phyloP scores from a whole-genome alignment of 352 stramenopile species.

The Globisporangium sylvaticum region DNA sequence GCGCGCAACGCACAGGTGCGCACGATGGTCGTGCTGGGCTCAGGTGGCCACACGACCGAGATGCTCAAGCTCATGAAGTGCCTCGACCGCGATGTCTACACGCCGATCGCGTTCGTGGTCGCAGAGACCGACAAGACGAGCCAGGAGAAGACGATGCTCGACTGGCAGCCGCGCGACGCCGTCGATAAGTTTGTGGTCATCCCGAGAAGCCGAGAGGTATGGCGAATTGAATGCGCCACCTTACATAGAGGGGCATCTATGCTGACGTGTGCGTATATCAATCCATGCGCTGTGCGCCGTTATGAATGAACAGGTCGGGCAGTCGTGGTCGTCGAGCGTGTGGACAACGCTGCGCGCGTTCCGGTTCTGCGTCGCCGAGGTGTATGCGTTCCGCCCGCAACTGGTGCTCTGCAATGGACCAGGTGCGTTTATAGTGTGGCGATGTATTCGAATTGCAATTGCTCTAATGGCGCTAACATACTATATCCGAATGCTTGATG shows the following conservation, averaged over 20 bases:
- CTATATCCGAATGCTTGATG: background rate
- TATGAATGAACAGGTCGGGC: constrained; percentile 64
- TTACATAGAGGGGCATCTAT: background rate
- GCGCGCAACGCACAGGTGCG: constrained; percentile 18
- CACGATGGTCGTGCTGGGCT: constrained; percentile 83
- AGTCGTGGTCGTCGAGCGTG: constrained; percentile 89
- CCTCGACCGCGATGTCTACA: constrained; percentile 75
- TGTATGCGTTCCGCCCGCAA: constrained; percentile 71
- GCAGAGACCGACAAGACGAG: constrained; percentile 91
- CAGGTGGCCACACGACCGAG: constrained; percentile 93
- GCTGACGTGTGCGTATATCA: background rate
- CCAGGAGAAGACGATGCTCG: constrained; percentile 60
- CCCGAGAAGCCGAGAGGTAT: constrained; percentile 88
- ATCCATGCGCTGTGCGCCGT: background rate
- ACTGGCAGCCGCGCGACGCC: constrained; percentile 41
- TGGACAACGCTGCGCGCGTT: constrained; percentile 86
- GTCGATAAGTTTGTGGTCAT: constrained; percentile 75
- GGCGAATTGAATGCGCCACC: background rate
- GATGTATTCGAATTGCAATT: background rate
- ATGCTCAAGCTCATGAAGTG: constrained; percentile 91
- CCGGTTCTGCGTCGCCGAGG: constrained; percentile 63
- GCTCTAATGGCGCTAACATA: too few relatives aligned
- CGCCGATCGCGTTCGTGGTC: constrained; percentile 87
- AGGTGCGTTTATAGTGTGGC: constrained; percentile 21
- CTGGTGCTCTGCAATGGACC: constrained; percentile 94